Base-by-base conservation (phyloP, 192 early-diverging fungal species). In the Backusella australiensis region DNA sequence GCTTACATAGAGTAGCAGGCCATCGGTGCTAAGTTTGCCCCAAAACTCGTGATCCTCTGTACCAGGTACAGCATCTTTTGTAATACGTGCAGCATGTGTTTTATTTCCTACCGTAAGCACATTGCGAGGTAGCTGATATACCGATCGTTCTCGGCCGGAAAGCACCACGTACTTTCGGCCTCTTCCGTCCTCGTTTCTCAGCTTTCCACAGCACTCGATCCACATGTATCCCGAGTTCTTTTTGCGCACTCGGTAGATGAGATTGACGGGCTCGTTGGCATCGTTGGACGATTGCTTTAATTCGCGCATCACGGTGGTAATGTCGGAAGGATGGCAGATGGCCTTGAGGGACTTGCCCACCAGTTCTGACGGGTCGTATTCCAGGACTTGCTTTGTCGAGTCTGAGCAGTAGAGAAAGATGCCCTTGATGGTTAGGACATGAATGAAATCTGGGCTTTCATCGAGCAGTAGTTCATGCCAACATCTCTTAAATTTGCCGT, bases 131-230 rank as follows among this genome's bases (percentile, higher is more conserved):
- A 91, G 65, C 23, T 79, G 72, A 59, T 80, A 81, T 9, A 91
- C 81, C 0, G 80, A 73, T 7, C 83, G 78, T 68, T 88, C 88
- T 32, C 91, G 84, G 32, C 88, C 91, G 4, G 87, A 85, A 23
- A 93, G 67, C 49, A 93, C 83, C n/a, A 91, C 88, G 75, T 90
- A 93, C 52, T 90, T 90, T 29, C 87, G 86, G 74, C 90, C 86
- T 79, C 90, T 90, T 38, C 88, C 89, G 73, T 90, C 86, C 69
- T 91, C 87, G 26, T 89, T 85, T 76, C 89, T 74, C 56, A 91
- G 82, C 75, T 89, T 89, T 1, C 91, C 91, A 46, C 77, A 80
- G 35, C 89, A 83, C 69, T 93, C 92, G 71, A 92, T 67, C 82
- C 91, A 93, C 34, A 90, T 77, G 75, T 90, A 92, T 3, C 87